Conservation (phyloP, 1,284 basidiomycete species). For the Tilletia caries region DNA sequence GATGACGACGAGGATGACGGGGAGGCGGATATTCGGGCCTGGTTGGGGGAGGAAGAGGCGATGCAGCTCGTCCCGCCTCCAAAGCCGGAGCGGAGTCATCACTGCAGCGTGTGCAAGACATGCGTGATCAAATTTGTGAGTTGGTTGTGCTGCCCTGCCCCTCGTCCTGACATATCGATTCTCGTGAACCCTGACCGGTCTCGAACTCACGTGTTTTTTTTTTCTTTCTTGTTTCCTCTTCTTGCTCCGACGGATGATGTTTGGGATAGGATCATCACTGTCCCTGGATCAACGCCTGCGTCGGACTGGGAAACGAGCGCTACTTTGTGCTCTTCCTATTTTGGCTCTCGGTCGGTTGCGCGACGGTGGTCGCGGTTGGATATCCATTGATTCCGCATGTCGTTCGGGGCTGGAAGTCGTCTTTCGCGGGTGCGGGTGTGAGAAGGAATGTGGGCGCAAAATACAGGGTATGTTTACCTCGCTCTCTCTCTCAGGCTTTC, state of each 20-base stretch:
- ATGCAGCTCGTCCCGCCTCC: slow-evolving; percentile 53
- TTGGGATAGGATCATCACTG: slow-evolving; percentile 53
- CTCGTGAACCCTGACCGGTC: neutral
- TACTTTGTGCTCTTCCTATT: slow-evolving; percentile 94
- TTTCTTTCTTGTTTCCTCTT: slow-evolving; percentile 10
- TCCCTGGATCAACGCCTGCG: slow-evolving; percentile 91
- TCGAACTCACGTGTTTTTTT: slow-evolving; percentile 17
- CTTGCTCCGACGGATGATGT: slow-evolving; percentile 11
- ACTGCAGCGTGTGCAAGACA: slow-evolving; percentile 85
- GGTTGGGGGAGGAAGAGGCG: slow-evolving; percentile 40
- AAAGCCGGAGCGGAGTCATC: slow-evolving; percentile 88
- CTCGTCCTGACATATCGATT: neutral
- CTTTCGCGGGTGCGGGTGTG: neutral
- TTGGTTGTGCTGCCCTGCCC: neutral
- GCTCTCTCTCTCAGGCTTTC: neutral
- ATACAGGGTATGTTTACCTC: neutral
- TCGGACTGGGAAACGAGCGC: slow-evolving; percentile 89
- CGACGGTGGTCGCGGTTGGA: slow-evolving; percentile 31
- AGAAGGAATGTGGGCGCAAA: slow-evolving; percentile 14
- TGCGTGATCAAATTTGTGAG: slow-evolving; percentile 81
- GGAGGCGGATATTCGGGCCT: slow-evolving; percentile 40
- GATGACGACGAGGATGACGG: slow-evolving; percentile 39
- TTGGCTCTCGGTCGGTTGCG: slow-evolving; percentile 41
- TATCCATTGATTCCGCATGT: slow-evolving; percentile 20
- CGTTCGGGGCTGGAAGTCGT: slow-evolving; percentile 11